A percentile compares a stretch with the other conserved stretches of the same genome.
Conservation (phyloP, 805 yeast species). For the Zygosaccharomyces bailii region DNA sequence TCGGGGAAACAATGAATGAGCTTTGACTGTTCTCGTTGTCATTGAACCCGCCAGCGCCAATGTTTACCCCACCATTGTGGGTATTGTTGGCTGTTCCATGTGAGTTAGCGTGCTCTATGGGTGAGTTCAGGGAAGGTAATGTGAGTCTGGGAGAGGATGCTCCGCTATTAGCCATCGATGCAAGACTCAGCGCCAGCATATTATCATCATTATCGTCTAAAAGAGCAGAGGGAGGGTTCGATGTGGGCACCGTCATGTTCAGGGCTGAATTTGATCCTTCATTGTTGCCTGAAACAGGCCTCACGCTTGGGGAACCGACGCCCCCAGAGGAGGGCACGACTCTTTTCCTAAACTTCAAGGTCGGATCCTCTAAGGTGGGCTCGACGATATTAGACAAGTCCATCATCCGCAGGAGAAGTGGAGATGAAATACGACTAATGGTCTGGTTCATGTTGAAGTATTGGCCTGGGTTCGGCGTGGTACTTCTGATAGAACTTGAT, state of each 20-base stretch:
- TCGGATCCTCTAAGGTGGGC: constrained; percentile 38
- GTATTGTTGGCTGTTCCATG: constrained; percentile 5
- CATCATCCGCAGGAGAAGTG: constrained; percentile 36
- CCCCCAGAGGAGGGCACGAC: constrained; percentile 11
- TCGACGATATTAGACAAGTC: constrained; percentile 37
- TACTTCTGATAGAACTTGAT: constrained; percentile 25
- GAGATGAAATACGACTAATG: constrained; percentile 36
- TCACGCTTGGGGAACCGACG: constrained; percentile 11
- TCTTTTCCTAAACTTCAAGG: constrained; percentile 30
- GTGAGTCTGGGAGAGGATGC: constrained; percentile 35
- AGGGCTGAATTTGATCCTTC: constrained; percentile 5
- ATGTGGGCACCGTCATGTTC: constrained; percentile 15
- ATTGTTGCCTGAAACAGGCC: constrained; percentile 5
- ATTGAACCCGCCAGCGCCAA: not conserved
- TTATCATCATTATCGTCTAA: constrained; percentile 36
- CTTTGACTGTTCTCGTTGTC: constrained; percentile 14
- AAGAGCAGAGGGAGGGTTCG: constrained; percentile 20
- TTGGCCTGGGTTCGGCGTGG: constrained; percentile 21
- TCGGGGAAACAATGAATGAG: constrained; percentile 22
- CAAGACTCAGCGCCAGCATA: constrained; percentile 35
- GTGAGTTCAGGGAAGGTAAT: constrained; percentile 30
- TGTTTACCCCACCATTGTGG: constrained; percentile 1
- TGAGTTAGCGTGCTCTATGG: constrained; percentile 20
- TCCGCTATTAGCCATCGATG: constrained; percentile 38
- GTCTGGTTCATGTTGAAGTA: constrained; percentile 20